phyloP scores from a whole-genome alignment of 2,329 filamentous ascomycete species.

The Aspergillus tamarii region DNA sequence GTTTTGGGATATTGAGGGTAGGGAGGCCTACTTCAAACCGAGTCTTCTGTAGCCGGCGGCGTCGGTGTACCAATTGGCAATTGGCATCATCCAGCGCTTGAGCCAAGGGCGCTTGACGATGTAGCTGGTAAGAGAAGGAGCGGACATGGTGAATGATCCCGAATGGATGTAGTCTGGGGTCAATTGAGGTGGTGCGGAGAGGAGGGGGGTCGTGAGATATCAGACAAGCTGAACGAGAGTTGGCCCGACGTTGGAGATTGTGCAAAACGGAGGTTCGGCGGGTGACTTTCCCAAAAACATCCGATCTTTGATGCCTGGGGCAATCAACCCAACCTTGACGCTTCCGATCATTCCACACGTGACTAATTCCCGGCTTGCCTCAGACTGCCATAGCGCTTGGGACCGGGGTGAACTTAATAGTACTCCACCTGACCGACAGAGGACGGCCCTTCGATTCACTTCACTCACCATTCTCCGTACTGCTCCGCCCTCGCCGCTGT shows the following conservation, averaged over 20 bases:
- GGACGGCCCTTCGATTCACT: constrained; percentile 12
- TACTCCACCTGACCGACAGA: constrained; percentile 30
- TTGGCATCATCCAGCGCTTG: constrained; percentile 73
- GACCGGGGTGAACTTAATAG: constrained; percentile 11
- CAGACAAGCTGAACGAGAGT: constrained; percentile 39
- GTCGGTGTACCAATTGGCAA: constrained; percentile 86
- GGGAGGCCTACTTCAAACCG: constrained; percentile 73
- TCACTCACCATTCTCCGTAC: constrained; percentile 20
- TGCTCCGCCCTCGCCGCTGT: constrained; percentile 13
- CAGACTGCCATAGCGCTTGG: constrained; percentile 24
- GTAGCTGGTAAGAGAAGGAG: constrained; percentile 72
- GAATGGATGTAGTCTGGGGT: constrained; percentile 18
- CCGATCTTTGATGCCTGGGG: constrained; percentile 24
- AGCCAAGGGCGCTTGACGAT: constrained; percentile 87
- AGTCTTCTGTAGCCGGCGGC: constrained; percentile 91
- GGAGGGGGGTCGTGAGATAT: constrained; percentile 24
- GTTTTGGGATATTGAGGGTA: constrained; percentile 17
- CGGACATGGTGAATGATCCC: constrained; percentile 62
- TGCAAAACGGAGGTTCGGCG: constrained; percentile 43
- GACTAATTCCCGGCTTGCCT: constrained; percentile 24
- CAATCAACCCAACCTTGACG: neutral
- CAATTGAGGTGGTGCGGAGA: constrained; percentile 38
- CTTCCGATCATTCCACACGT: constrained; percentile 25
- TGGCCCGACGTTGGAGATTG: constrained; percentile 44
- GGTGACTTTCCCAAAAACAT: constrained; percentile 36